Base-by-base conservation (phyloP, 768 basidiomycete genomes). In the Daedaleopsis nitida region DNA sequence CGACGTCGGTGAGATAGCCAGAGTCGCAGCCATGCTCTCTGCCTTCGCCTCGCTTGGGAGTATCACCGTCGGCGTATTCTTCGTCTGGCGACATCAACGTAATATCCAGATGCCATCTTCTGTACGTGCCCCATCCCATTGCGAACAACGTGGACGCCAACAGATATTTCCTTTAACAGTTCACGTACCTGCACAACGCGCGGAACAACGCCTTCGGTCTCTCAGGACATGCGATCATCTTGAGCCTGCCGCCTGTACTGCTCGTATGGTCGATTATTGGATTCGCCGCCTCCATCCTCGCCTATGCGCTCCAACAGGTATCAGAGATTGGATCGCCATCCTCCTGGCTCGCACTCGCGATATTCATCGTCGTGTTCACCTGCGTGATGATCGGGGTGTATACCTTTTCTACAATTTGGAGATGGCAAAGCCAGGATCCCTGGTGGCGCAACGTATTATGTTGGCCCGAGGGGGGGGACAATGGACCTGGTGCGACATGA, bases 21-120 rank as follows among this genome's bases (percentile, higher is more conserved):
- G 62, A 57, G 65, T 64, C 19, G 74, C 77, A 5, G 77, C 81
- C 5, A 77, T 78, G 23, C 68, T 81, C 6, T 83, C 83, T 6
- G 74, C 80, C 13, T 76, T 84, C 43, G 74, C 78, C 23, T 81
- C 83, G 17, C 72, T 85, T n/a, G 81, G 82, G 6, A 84, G 83
- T 62, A 81, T 84, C 57, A 81, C 83, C 14, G 75, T 80, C 13
- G 84, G 82, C 5, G 82, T 83, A 1, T 85, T 84, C 65, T 82
- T 79, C 44, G 81, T 84, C 19, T 85, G 84, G 83, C 73, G 77
- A 57, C 83, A 84, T 65, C 83, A 83, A 65, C 74, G 77, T 12
- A 81, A 82, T 58, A 76, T 76, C 10, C 72, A 75, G 24, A 76
- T 76, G 11, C 71, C 73, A 6, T 77, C 81, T 55, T 83, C 81